Evolutionary conservation across 768 basidiomycete genomes (phyloP), one percentile per base, ranked within the genome.

Genomic region (Pisolithus microcarpus): DNA sequence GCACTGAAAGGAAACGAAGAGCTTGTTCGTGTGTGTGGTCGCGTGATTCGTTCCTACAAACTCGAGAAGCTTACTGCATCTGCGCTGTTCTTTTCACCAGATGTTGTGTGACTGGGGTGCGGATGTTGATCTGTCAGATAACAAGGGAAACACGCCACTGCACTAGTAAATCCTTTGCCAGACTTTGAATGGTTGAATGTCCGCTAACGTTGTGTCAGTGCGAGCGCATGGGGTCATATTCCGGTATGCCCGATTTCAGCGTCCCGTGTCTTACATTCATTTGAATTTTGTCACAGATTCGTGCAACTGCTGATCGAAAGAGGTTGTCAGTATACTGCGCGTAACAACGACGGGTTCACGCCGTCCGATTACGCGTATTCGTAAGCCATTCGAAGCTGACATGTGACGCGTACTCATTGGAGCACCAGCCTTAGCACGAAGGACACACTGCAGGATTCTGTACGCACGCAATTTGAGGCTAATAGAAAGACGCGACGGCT

Each of bases 51-150:
- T 26, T 44, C 26, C 13, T n/a, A 16, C 23, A 15, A 7, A 19
- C 7, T 26, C 15, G 10, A 30, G 30, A 48, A 49, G 37, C 43
- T 56, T 51, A 61, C 48, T 55, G 61, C 56, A 55, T 53, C 55
- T 31, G 28, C 45, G 9, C 36, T 30, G 38, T 53, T 49, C 53
- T 53, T 40, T 50, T 10, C n/a, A 11, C n/a, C 59, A 92, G 91
- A 91, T 93, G 83, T 73, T 95, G 39, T 91, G 87, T 65, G 91
- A 95, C 70, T 70, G 92, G 18, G 90, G 84, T 5, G 94, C 93
- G 24, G 94, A 96, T 69, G 76, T 86, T 57, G 87, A 96, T 69
- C 69, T 97, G 46, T 76, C 92, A 10, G 94, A 97, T 71, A 82
- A 91, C 54, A 82, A 87, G 70, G 94, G 94, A 43, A 95, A 96